Evolutionary conservation across 495 filamentous ascomycete species (phyloP).

Genomic region (Stereocaulon alpinum): DNA sequence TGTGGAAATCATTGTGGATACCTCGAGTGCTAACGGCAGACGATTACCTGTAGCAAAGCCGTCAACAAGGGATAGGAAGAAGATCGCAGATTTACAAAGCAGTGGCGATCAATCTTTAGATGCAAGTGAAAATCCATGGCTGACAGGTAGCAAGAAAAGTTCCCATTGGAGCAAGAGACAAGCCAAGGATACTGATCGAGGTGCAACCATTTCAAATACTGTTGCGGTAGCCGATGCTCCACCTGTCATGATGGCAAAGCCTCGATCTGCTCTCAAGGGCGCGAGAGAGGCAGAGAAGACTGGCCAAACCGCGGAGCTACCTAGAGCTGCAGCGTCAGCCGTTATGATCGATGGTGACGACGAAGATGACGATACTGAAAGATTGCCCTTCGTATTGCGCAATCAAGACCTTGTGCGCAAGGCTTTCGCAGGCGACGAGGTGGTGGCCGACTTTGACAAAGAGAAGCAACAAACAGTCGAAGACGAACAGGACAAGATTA

Average conservation of each 20-base stretch:
- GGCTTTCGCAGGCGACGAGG: conserved; percentile 85
- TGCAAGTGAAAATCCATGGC: conserved; percentile 10
- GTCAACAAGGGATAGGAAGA: neutral
- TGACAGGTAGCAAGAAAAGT: neutral
- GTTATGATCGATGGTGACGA: conserved; percentile 38
- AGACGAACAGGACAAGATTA: conserved; percentile 75
- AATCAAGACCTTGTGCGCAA: conserved; percentile 73
- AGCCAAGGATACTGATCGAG: conserved; percentile 9
- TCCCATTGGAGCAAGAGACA: neutral
- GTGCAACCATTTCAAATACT: conserved; percentile 23
- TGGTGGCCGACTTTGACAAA: conserved; percentile 66
- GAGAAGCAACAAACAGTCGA: conserved; percentile 66
- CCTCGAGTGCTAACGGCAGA: neutral
- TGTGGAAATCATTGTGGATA: conserved; percentile 19
- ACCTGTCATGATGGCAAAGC: conserved; percentile 15
- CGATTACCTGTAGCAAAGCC: neutral
- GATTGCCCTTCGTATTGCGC: conserved; percentile 51
- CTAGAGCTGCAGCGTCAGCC: conserved; percentile 18
- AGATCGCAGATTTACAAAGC: neutral
- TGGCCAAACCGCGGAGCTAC: conserved; percentile 1
- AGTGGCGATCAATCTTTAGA: neutral
- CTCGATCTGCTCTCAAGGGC: conserved; percentile 20
- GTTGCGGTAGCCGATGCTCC: conserved; percentile 14
- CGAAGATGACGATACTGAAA: conserved; percentile 40
- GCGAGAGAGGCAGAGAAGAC: conserved; percentile 16